Conservation (phyloP, 179 eudicot species). For the Sideroxylon spinosum region DNA sequence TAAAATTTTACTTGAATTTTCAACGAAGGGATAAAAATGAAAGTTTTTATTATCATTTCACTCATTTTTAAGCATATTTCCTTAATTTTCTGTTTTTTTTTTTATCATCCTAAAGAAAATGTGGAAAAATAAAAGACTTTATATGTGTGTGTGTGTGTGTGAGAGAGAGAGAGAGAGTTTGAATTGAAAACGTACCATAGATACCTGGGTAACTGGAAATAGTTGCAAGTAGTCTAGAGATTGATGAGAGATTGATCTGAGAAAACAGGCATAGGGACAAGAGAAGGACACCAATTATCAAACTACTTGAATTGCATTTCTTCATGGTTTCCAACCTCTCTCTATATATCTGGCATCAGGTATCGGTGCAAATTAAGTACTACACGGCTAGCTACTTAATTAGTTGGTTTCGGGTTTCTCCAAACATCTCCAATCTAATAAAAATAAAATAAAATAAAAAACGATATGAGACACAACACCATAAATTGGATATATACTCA, state of each 20-base stretch:
- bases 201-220: conserved; percentile 20
- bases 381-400: no score
- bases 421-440: neutral
- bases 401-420: neutral
- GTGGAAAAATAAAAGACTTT: no score
- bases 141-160: no score
- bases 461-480: neutral
- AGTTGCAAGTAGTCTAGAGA: conserved; percentile 3
- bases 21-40: no score
- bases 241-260: conserved; percentile 21
- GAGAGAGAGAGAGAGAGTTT: no score
- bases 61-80: no score
- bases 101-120: no score
- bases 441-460: neutral
- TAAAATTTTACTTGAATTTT: no score
- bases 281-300: neutral
- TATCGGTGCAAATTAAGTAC: neutral
- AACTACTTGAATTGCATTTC: conserved; percentile 13
- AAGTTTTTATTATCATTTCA: no score
- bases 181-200: no score
- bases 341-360: neutral
- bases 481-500: neutral
- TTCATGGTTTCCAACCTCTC: conserved; percentile 2
- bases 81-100: no score
- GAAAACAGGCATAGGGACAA: conserved; percentile 10